Conservation (phyloP, 1,284 basidiomycete genomes). For the Ganoderma lucidum region DNA sequence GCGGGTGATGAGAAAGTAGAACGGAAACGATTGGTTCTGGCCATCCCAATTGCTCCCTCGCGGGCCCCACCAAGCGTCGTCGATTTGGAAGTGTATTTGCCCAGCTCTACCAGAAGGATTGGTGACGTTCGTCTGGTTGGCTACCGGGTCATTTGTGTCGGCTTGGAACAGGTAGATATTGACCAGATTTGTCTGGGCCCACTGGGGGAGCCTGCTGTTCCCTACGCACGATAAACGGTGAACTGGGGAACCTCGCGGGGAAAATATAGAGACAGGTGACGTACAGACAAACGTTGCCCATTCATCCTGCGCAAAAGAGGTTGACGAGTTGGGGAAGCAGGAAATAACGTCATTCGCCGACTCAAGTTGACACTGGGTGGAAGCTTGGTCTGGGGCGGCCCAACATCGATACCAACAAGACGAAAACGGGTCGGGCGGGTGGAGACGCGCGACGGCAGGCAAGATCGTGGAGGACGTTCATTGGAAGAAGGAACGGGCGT, state of each 20-base stretch:
- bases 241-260: constrained; percentile 16
- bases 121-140: constrained; percentile 46
- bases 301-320: constrained; percentile 67
- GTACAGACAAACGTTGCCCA: constrained; percentile 80
- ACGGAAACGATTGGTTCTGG: constrained; percentile 65
- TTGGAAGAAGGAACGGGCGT: constrained; percentile 17
- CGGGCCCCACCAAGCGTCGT: constrained; percentile 79
- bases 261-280: constrained; percentile 42
- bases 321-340: constrained; percentile 68
- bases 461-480: constrained; percentile 11
- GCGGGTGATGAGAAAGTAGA: constrained; percentile 75
- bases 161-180: constrained; percentile 77
- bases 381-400: constrained; percentile 43
- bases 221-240: constrained; percentile 43
- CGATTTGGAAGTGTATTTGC: constrained; percentile 58
- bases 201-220: constrained; percentile 58
- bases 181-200: constrained; percentile 55
- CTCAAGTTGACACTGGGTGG: constrained; percentile 40
- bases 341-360: constrained; percentile 75
- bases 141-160: constrained; percentile 60
- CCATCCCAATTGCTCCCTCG: constrained; percentile 61
- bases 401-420: constrained; percentile 6
- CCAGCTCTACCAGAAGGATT: constrained; percentile 69
- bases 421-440: constrained; percentile 10
- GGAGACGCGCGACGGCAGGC: constrained; percentile 12